These are phyloP conservation scores for Hyparrhenia diplandra DNA, from an alignment of 176 grass and related monocot genomes.

Conservation along the genomic window DNA sequence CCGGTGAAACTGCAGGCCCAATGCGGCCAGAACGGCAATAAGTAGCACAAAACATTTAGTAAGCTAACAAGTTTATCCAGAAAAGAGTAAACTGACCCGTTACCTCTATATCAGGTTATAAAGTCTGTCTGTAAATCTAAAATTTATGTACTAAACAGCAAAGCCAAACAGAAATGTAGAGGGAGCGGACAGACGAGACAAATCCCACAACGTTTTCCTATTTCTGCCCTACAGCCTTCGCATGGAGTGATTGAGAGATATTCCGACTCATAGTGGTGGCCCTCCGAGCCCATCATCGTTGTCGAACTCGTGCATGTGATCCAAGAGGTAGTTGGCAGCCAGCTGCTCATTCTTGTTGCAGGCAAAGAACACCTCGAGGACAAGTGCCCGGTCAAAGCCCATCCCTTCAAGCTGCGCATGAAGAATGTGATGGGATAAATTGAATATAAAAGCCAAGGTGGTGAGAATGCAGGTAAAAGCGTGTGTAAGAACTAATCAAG, in stretches of 20 bases:
- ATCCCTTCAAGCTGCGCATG: slow-evolving; percentile 66
- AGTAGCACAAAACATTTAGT: neutral
- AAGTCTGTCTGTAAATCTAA: slow-evolving; percentile 29
- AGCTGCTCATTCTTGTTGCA: slow-evolving; percentile 82
- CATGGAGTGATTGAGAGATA: slow-evolving; percentile 21
- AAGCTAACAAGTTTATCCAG: neutral
- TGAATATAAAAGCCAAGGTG: neutral
- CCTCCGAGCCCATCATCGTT: slow-evolving; percentile 38
- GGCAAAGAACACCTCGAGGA: slow-evolving; percentile 79
- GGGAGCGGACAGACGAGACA: neutral
- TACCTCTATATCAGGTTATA: slow-evolving; percentile 31
- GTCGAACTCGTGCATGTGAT: slow-evolving; percentile 80
- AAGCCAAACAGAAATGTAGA: neutral
- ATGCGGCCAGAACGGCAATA: neutral
- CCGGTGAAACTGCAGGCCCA: neutral
- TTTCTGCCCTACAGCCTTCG: slow-evolving; percentile 20
- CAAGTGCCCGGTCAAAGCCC: slow-evolving; percentile 70
- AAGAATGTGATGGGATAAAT: neutral
- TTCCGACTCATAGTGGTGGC: neutral
- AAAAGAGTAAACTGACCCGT: slow-evolving; percentile 4
- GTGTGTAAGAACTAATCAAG: neutral
- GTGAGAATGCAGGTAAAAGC: neutral
- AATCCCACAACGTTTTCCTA: slow-evolving; percentile 30
- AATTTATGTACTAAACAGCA: slow-evolving; percentile 33
- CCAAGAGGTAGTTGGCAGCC: slow-evolving; percentile 78